Conservation (phyloP, 441 rosid genomes). For the Syzygium malaccense region DNA sequence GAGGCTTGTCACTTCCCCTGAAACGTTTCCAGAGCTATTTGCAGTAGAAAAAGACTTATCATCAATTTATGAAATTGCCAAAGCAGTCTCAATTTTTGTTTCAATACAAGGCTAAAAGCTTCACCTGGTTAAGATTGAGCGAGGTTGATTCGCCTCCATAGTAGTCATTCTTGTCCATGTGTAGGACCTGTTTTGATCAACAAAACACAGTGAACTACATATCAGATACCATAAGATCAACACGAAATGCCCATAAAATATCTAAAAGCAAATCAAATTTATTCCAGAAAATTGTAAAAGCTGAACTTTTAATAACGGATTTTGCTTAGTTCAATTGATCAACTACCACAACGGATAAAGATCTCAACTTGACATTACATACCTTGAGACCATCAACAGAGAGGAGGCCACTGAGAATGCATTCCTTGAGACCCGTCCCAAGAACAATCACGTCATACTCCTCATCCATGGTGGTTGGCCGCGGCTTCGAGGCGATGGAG, state of each 20-base stretch:
- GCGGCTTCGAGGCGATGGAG: not conserved
- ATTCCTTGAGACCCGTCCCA: constrained; percentile 73
- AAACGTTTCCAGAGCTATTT: constrained; percentile 62
- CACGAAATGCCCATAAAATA: not conserved
- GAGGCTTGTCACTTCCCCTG: constrained; percentile 42
- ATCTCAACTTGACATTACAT: not conserved
- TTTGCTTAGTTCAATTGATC: not conserved
- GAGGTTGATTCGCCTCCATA: constrained; percentile 64
- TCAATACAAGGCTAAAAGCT: not conserved
- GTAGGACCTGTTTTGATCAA: constrained; percentile 38
- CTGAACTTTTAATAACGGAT: not conserved
- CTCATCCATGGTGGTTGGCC: constrained; percentile 39
- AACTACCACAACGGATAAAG: not conserved
- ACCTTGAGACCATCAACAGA: constrained; percentile 74
- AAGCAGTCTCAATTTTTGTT: not conserved
- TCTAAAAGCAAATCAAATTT: not conserved
- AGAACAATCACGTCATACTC: constrained; percentile 70
- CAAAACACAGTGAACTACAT: not conserved
- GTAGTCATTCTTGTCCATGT: constrained; percentile 64
- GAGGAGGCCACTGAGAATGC: constrained; percentile 74
- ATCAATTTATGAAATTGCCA: not conserved
- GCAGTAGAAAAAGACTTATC: not conserved
- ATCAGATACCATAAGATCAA: not conserved
- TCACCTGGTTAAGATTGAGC: constrained; percentile 56
- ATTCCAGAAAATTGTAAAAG: not conserved